Evolutionary conservation across 2,329 filamentous ascomycete genomes (phyloP).

Genomic region (Botrytis paeoniae): DNA sequence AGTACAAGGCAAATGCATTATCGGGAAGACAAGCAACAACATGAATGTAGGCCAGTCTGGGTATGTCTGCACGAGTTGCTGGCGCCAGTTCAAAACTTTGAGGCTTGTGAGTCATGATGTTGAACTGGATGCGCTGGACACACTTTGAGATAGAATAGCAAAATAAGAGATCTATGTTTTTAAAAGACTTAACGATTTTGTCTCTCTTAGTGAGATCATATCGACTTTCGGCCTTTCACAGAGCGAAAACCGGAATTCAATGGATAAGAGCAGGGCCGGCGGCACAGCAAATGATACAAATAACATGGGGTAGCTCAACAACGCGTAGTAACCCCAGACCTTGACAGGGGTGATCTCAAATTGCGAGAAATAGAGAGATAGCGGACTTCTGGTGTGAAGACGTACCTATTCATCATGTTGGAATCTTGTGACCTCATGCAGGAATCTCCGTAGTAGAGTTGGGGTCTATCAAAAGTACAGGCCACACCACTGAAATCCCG

Average conservation of each 20-base stretch:
- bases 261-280: background rate
- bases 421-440: too few relatives aligned
- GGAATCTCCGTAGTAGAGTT: too few relatives aligned
- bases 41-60: background rate
- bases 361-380: too few relatives aligned
- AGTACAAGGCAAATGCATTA: conserved; percentile 9
- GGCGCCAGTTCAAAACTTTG: background rate
- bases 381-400: too few relatives aligned
- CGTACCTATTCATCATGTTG: too few relatives aligned
- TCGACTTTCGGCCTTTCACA: background rate
- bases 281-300: background rate
- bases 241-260: background rate
- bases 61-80: background rate
- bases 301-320: background rate
- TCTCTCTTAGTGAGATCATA: too few relatives aligned
- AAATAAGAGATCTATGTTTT: too few relatives aligned
- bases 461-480: too few relatives aligned
- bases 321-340: too few relatives aligned
- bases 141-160: background rate
- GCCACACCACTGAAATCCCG: too few relatives aligned
- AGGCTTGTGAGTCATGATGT: background rate
- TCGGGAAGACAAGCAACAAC: conserved; percentile 6
- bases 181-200: too few relatives aligned
- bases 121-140: background rate
- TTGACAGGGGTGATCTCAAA: too few relatives aligned